Percentiles rank a stretch among this genome's conserved stretches.
Evolutionary conservation across 495 filamentous ascomycete species (phyloP).

Genomic region (Aspergillus campestris): DNA sequence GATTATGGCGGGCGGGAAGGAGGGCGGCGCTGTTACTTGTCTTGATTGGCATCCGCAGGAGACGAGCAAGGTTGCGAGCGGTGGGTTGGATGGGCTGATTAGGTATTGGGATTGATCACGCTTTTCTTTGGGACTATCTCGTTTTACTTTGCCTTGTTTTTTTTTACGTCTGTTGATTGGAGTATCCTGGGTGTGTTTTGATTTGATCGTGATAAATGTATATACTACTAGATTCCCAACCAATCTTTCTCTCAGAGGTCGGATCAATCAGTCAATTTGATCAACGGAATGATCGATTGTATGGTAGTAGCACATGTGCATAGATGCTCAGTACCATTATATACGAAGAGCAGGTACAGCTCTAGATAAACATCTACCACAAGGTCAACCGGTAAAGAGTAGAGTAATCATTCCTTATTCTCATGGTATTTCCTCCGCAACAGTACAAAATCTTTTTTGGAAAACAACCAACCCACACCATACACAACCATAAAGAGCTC

Average conservation of each 20-base stretch:
- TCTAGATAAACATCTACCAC: too few species aligned
- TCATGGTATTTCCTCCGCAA: not conserved
- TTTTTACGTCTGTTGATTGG: not conserved
- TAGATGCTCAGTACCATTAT: too few species aligned
- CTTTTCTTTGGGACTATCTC: not conserved
- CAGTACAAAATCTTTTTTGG: not conserved
- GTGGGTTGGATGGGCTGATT: slow-evolving; percentile 78
- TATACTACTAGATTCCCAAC: too few species aligned
- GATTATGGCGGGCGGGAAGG: slow-evolving; percentile 61
- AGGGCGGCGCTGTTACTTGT: slow-evolving; percentile 63
- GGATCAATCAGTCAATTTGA: too few species aligned
- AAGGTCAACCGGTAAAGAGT: too few species aligned
- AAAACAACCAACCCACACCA: not conserved
- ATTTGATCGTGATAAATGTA: too few species aligned
- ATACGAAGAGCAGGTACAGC: too few species aligned
- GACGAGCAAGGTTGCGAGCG: slow-evolving; percentile 86
- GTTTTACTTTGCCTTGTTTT: not conserved
- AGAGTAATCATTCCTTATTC: not conserved
- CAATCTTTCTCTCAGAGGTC: too few species aligned
- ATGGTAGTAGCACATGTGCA: too few species aligned
- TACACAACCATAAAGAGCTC: not conserved
- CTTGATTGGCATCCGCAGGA: slow-evolving; percentile 93
- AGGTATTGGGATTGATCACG: slow-evolving; percentile 81
- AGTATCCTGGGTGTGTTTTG: not conserved
- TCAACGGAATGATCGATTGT: too few species aligned